Base-by-base conservation (phyloP, 2,329 filamentous ascomycete species). In the Cryphonectria carpinicola region DNA sequence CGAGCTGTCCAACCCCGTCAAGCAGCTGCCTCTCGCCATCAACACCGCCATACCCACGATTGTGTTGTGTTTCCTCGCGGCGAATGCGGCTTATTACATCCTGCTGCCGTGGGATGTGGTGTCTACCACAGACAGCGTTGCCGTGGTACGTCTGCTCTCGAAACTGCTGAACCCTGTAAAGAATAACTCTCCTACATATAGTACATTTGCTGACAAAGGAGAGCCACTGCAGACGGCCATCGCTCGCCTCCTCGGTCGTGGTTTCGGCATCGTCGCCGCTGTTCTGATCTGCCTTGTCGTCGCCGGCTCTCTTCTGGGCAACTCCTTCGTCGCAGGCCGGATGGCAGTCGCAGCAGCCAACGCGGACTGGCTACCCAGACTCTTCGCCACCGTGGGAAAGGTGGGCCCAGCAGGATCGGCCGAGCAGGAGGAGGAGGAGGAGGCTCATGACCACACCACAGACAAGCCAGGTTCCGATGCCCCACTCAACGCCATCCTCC, bases 61-160 rank as follows among this genome's bases (percentile, higher is more conserved):
- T 25, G 84, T 90, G 0, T 71, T 86, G 2, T 89, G 87, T 70
- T 91, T 89, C 75, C 81, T 90, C 39, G 81, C 86, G 0, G 85
- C 88, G 1, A 91, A 91, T 73, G 81, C 88, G 0, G 84, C 87
- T 1, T 91, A 90, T 77, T 91, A 91, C 73, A 82, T 90, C 28
- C 80, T 91, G 2, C 81, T 91, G 0, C 88, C 89, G 0, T 90
- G 88, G 88, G 77, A 84, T 32, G 80, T 86, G 0, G 81, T 91
- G 2, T 86, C 87, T 0, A 85, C 83, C 0, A 90, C 86, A 0
- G 87, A 91, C 72, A 89, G 88, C 32, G 86, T 91, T 0, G 89
- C 89, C 3, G 88, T 91, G 66, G 88, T 90, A 79, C 78, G 85
- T 80, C n/a, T 25, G 28, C 32, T 32, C 32, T 32, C 22, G 13